These are phyloP conservation scores for Plasmopara halstedii DNA, from an alignment of 352 stramenopile species.

Conservation along the genomic window DNA sequence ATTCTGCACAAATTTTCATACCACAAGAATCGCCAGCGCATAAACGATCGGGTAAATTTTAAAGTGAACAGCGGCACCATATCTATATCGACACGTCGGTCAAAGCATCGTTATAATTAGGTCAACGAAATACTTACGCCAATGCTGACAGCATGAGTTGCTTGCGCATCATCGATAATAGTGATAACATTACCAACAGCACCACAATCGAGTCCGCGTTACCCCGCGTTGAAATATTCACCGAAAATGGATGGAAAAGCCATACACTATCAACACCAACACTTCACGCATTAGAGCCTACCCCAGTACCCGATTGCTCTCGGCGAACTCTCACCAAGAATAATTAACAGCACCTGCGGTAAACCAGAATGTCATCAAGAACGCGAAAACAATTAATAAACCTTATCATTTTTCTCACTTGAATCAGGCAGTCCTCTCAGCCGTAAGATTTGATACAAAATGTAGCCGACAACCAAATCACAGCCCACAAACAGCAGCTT, in stretches of 20 bases:
- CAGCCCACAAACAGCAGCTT: constrained; percentile 95
- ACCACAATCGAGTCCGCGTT: constrained; percentile 94
- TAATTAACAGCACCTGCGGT: constrained; percentile 50
- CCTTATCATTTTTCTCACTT: constrained; percentile 20
- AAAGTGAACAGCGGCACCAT: constrained; percentile 95
- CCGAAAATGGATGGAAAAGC: constrained; percentile 97
- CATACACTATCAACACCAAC: constrained; percentile 63
- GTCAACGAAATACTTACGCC: constrained; percentile 28
- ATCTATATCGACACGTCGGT: constrained; percentile 32
- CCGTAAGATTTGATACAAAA: constrained; percentile 84
- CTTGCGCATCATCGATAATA: constrained; percentile 80
- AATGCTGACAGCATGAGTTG: constrained; percentile 62
- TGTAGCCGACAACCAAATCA: constrained; percentile 89
- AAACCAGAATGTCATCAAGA: constrained; percentile 1
- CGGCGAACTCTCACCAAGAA: constrained; percentile 25
- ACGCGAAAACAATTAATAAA: background rate
- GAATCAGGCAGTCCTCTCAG: constrained; percentile 45
- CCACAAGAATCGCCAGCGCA: constrained; percentile 79
- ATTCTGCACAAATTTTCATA: too few relatives aligned
- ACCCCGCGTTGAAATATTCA: constrained; percentile 99
- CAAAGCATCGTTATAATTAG: background rate
- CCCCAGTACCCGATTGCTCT: background rate
- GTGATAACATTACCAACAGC: constrained; percentile 89
- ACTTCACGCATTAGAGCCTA: background rate
- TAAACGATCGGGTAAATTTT: constrained; percentile 99